A percentile compares a stretch with the other conserved stretches of the same genome.
phyloP scores from a whole-genome alignment of 2,329 filamentous ascomycete species.

The Atkinsonella hypoxylon region DNA sequence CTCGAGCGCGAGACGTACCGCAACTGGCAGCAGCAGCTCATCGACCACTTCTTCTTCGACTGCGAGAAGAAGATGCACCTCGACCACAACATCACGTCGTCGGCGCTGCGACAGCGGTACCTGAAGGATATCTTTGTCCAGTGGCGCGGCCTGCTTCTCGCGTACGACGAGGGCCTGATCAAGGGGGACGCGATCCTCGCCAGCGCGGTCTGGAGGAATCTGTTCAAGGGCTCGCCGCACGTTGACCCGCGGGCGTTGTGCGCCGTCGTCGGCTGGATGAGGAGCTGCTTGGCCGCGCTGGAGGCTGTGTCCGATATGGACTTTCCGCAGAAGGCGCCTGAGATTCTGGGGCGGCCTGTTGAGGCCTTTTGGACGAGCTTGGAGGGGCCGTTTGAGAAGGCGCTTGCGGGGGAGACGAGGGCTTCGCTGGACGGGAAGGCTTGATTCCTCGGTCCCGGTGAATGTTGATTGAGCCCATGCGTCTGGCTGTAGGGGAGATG shows the following conservation, averaged over 20 bases:
- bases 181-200: constrained; percentile 68
- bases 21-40: constrained; percentile 77
- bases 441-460: neutral
- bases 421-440: neutral
- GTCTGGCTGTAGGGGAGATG: too few species aligned
- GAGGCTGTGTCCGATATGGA: constrained; percentile 36
- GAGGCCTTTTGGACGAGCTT: constrained; percentile 34
- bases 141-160: constrained; percentile 77
- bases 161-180: constrained; percentile 71
- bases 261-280: constrained; percentile 46
- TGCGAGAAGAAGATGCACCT: constrained; percentile 75
- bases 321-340: constrained; percentile 19
- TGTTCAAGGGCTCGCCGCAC: constrained; percentile 61
- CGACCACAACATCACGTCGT: constrained; percentile 57
- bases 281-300: constrained; percentile 32
- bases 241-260: constrained; percentile 38
- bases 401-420: neutral
- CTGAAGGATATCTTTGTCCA: constrained; percentile 86
- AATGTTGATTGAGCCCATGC: too few species aligned
- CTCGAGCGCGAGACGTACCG: constrained; percentile 58
- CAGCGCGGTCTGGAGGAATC: constrained; percentile 81
- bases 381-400: constrained; percentile 22
- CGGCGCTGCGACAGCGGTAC: constrained; percentile 49
- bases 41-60: constrained; percentile 91
- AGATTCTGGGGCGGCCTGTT: constrained; percentile 24